Evolutionary conservation across 148 eudicot species (phyloP), one percentile per base, ranked within the genome.

Genomic region (Hydrangea macrophylla): DNA sequence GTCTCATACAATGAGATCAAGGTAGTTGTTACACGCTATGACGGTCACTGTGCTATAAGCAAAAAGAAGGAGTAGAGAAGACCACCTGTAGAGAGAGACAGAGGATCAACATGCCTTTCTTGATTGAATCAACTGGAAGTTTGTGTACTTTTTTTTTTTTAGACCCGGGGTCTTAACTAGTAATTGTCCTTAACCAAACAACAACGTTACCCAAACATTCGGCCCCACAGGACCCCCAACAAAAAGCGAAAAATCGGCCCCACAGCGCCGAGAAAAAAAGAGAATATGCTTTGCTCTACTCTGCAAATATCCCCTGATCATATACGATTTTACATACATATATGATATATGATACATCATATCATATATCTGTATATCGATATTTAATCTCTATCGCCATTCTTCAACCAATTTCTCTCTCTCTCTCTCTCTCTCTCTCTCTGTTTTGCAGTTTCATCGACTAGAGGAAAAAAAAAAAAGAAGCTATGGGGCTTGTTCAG

Each of bases 401-500:
- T 40, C 45, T 40, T 9, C 12, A 40, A n/a, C n/a, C 45, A 40
- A 1, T 40, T 40, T 35, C 45, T 39, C 40, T 33, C 67, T 55
- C 25, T 70, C 58, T 31, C 51, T 28, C 9, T 26, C 35, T 33
- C 35, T 22, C 50, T 59, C 26, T 56, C 33, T 33, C 31, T 55
- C 33, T 35, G 48, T 18, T 22, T 2, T n/a, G n/a, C n/a, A n/a
- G n/a, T n/a, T n/a, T n/a, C n/a, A n/a, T n/a, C n/a, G n/a, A n/a
- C n/a, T n/a, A n/a, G n/a, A n/a, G n/a, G n/a, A n/a, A n/a, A n/a
- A n/a, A n/a, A 35, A 3, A 40, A 3, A 7, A 10, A 40, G 45
- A 40, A 15, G 40, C 33, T 51, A 84, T 88, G 92, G 82, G 79
- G 70, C 69, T 79, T 55, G 3, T 71, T 22, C 81, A 62, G 18